Base-by-base conservation (phyloP, 306 rosid species). In the Elaeagnus macrophylla region DNA sequence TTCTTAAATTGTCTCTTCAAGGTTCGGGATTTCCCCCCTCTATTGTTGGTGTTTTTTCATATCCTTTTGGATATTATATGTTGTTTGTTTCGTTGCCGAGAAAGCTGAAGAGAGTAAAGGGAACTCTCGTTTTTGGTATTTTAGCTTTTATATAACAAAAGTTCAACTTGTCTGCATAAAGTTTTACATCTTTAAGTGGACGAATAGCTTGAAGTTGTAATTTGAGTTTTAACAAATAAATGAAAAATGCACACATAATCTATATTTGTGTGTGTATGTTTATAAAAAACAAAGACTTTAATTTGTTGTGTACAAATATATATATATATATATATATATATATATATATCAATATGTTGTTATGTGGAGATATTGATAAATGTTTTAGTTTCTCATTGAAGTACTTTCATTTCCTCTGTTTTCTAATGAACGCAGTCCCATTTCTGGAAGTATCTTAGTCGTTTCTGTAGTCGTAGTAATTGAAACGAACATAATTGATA, bases 1-100 rank as follows among this genome's bases (percentile, higher is more conserved):
- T 45, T 72, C 65, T 20, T 48, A 67, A 67, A 68, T 71, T 54
- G 39, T 57, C 72, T 82, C 69, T 56, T 13, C 57, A 78, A 45
- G 77, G 73, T 81, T 72, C 39, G 53, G 39, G 2, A 42, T 37
- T 59, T 61, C 48, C 44, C 44, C 48, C 46, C 35, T 19, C 10
- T 5, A 8, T 57, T n/a, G 66, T 13, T 47, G 8, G 59, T 49
- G 19, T 44, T 36, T 10, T 7, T 12, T 41, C 60, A 32, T 40
- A 17, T 40, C 37, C 15, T 46, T 39, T 57, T 36, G 35, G 7
- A 16, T 37, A 51, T 42, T 32, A 3, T 5, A 5, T 12, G 12
- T 45, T 53, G 44, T 16, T 55, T 57, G 63, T 65, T 66, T 76
- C 66, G 57, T 51, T 41, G 61, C 61, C 19, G 68, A 65, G 75